These are phyloP conservation scores for Rosa rugosa DNA, from an alignment of 306 rosid genomes.

Conservation along the genomic window DNA sequence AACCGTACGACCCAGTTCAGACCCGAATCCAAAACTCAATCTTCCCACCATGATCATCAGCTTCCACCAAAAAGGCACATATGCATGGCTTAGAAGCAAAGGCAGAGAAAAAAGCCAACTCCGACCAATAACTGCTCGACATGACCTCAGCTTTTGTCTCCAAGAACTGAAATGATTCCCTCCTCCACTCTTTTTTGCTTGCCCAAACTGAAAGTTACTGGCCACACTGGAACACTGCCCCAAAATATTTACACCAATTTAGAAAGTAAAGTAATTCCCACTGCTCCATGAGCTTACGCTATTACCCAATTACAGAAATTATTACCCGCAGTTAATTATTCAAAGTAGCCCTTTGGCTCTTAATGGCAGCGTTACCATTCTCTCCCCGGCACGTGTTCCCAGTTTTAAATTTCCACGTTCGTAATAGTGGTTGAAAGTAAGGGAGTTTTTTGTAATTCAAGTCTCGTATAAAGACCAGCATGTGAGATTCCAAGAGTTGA, in stretches of 20 bases:
- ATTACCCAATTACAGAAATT: not conserved
- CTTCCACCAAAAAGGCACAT: not conserved
- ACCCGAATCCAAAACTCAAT: not conserved
- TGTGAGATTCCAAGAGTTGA: conserved; percentile 18
- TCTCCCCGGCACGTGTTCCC: not conserved
- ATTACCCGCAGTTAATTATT: not conserved
- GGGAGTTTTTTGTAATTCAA: not conserved
- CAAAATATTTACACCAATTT: not conserved
- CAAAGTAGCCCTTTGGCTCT: not conserved
- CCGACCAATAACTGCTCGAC: conserved; percentile 27
- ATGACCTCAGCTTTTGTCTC: conserved; percentile 63
- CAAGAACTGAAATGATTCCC: conserved; percentile 54
- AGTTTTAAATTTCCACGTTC: not conserved
- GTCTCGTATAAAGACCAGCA: not conserved
- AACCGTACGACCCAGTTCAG: not conserved
- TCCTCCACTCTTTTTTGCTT: not conserved
- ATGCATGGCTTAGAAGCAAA: conserved; percentile 69
- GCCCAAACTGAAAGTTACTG: not conserved
- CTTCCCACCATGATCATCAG: not conserved
- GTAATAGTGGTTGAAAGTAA: not conserved
- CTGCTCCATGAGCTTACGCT: not conserved
- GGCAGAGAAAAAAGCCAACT: conserved; percentile 31
- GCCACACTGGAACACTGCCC: not conserved
- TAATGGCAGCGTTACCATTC: not conserved
- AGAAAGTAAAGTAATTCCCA: not conserved